Conservation (phyloP, 2,329 filamentous ascomycete genomes). For the Pyrenochaeta sp. region DNA sequence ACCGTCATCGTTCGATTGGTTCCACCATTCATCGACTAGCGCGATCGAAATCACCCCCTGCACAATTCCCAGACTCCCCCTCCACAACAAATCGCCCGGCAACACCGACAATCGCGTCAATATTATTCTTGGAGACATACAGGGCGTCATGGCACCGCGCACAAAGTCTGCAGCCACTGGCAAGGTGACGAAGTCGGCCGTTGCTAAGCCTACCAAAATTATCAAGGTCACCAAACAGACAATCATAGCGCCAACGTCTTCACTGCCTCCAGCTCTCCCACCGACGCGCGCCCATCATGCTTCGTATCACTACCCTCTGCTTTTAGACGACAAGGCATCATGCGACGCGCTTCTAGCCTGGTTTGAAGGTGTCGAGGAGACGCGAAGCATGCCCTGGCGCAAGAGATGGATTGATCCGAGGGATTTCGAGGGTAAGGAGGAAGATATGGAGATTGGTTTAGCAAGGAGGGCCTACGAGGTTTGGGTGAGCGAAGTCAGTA, state of each 20-base stretch:
- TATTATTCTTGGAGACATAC: not conserved
- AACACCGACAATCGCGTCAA: not conserved
- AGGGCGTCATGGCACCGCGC: not conserved
- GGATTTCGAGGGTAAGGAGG: conserved; percentile 20
- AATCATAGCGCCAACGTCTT: conserved; percentile 22
- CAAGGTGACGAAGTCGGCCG: not conserved
- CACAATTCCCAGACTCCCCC: not conserved
- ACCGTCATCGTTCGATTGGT: not conserved
- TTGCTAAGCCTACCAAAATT: not conserved
- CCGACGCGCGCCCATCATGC: conserved; percentile 37
- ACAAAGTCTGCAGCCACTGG: not conserved
- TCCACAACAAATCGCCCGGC: not conserved
- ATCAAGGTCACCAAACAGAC: conserved; percentile 2
- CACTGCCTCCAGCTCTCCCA: conserved; percentile 26
- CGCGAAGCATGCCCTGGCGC: conserved; percentile 55
- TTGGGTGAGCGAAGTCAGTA: conserved; percentile 71
- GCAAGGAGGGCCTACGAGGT: conserved; percentile 69
- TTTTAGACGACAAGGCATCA: conserved; percentile 24
- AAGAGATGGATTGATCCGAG: conserved; percentile 64
- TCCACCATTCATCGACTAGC: not conserved
- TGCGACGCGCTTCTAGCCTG: conserved; percentile 37
- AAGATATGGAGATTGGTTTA: conserved; percentile 52
- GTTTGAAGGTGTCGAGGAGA: conserved; percentile 42
- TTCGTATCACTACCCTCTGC: conserved; percentile 43
- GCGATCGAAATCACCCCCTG: not conserved